Percentiles rank a stretch among this genome's conserved stretches.
Evolutionary conservation across 345 rosid genomes (phyloP).

Genomic region (Triadica sebifera): DNA sequence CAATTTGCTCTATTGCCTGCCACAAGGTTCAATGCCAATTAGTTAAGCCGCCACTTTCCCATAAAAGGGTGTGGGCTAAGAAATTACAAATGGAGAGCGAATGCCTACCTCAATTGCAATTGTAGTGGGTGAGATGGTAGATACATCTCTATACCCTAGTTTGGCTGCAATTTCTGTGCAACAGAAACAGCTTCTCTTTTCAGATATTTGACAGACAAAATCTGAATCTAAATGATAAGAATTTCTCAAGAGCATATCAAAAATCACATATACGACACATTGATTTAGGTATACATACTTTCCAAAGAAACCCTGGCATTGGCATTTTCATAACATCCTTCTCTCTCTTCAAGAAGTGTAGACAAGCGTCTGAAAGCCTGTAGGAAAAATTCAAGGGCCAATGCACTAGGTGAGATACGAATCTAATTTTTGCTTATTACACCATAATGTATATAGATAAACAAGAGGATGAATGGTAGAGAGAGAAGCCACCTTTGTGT

Average conservation of each 20-base stretch:
- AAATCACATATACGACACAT: neutral
- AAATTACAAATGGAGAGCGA: constrained; percentile 6
- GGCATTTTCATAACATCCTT: constrained; percentile 68
- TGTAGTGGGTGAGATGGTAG: constrained; percentile 55
- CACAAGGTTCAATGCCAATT: neutral
- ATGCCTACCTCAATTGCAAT: constrained; percentile 76
- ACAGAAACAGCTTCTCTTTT: neutral
- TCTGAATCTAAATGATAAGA: neutral
- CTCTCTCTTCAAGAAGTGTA: constrained; percentile 64
- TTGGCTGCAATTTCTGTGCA: constrained; percentile 73
- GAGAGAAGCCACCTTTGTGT: constrained; percentile 48
- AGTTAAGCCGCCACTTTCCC: neutral
- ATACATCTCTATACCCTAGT: constrained; percentile 61
- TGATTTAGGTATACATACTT: constrained; percentile 43
- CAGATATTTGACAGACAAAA: neutral
- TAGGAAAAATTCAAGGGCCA: constrained; percentile 8
- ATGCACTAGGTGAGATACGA: neutral
- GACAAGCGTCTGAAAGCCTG: constrained; percentile 78
- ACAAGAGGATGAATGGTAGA: neutral
- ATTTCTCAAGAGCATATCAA: neutral
- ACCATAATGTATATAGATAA: neutral
- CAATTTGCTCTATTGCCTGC: constrained; percentile 61
- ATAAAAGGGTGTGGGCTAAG: neutral
- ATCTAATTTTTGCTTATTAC: neutral
- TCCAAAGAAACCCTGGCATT: constrained; percentile 78